These are phyloP conservation scores for Arctium minus DNA, from an alignment of 129 eudicot genomes.

Conservation along the genomic window DNA sequence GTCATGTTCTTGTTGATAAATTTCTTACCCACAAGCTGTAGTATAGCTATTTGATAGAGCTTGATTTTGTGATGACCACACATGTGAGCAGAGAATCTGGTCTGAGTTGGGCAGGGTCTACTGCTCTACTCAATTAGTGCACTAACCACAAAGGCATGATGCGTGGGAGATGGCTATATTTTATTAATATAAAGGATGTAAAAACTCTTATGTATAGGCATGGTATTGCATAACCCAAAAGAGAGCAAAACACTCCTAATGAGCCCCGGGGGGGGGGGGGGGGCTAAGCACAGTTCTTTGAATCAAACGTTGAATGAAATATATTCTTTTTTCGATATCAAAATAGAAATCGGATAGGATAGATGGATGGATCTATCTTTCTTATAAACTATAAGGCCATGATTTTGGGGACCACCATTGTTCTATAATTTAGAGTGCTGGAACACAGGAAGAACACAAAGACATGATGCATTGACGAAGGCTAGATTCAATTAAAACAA, in stretches of 20 bases:
- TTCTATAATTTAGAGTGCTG: too few relatives aligned
- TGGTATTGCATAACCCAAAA: background rate
- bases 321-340: too few relatives aligned
- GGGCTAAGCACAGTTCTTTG: too few relatives aligned
- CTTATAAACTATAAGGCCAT: background rate
- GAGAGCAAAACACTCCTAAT: background rate
- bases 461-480: background rate
- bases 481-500: background rate
- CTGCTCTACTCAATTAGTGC: background rate
- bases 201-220: background rate
- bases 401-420: background rate
- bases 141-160: background rate
- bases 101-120: background rate
- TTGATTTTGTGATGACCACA: conserved; percentile 1
- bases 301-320: too few relatives aligned
- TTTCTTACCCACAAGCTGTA: background rate
- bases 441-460: background rate
- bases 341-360: too few relatives aligned
- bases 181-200: background rate
- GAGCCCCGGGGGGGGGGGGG: too few relatives aligned
- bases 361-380: too few relatives aligned
- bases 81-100: background rate
- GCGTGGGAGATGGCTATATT: background rate
- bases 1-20: background rate
- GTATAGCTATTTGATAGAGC: background rate